phyloP scores from a whole-genome alignment of 2,329 filamentous ascomycete species.

The Cercospora brassicicola region DNA sequence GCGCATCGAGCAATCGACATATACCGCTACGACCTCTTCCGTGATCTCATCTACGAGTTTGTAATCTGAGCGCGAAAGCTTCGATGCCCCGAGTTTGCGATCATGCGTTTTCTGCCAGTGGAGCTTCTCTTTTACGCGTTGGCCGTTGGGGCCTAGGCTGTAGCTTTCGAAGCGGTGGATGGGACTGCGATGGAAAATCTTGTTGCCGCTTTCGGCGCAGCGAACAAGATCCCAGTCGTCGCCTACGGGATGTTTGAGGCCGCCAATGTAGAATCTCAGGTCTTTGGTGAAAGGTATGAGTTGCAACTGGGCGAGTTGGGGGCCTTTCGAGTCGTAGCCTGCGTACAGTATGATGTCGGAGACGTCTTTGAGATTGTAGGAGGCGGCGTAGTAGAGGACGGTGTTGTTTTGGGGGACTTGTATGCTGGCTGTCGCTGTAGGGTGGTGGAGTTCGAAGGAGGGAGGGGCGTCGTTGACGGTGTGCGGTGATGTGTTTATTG shows the following conservation, averaged over 20 bases:
- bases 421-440: slow-evolving; percentile 11
- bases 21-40: slow-evolving; percentile 24
- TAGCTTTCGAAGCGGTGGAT: slow-evolving; percentile 18
- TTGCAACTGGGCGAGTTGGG: slow-evolving; percentile 22
- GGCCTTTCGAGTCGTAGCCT: slow-evolving; percentile 26
- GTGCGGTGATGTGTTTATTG: background rate
- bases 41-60: slow-evolving; percentile 22
- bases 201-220: slow-evolving; percentile 8
- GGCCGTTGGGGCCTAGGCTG: background rate
- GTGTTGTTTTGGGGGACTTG: slow-evolving; percentile 17
- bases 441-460: slow-evolving; percentile 15
- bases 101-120: slow-evolving; percentile 24
- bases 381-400: slow-evolving; percentile 25
- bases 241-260: slow-evolving; percentile 16
- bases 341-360: slow-evolving; percentile 27
- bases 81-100: slow-evolving; percentile 20
- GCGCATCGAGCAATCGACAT: slow-evolving; percentile 18
- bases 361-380: slow-evolving; percentile 14
- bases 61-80: slow-evolving; percentile 19
- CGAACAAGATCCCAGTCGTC: slow-evolving; percentile 25
- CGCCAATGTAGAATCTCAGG: slow-evolving; percentile 25
- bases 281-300: slow-evolving; percentile 20
- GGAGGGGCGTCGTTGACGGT: background rate
- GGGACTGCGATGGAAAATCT: slow-evolving; percentile 17
- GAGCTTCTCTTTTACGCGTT: slow-evolving; percentile 6